A percentile compares a stretch with the other conserved stretches of the same genome.
These are phyloP conservation scores for Boletus coccyginus DNA, from an alignment of 768 basidiomycete genomes.

Conservation along the genomic window DNA sequence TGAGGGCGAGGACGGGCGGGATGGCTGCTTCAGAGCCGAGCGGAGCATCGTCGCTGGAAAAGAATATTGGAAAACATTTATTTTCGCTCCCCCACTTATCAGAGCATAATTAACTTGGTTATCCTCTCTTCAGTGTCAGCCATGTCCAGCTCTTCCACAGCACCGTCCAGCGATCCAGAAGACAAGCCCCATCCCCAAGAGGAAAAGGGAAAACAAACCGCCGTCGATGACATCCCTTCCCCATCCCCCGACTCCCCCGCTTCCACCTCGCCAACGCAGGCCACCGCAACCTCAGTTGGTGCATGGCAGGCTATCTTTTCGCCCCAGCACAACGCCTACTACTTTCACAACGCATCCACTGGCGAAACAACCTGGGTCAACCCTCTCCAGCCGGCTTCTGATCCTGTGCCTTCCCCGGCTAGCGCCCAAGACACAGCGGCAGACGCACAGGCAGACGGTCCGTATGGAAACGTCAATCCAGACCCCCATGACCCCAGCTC, in stretches of 20 bases:
- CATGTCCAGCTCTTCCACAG: slow-evolving; percentile 1
- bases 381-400: slow-evolving; percentile 49
- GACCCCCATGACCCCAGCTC: slow-evolving; percentile 38
- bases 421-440: slow-evolving; percentile 17
- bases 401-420: slow-evolving; percentile 20
- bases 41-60: slow-evolving; percentile 34
- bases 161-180: slow-evolving; percentile 2
- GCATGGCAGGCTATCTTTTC: slow-evolving; percentile 84
- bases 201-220: no score
- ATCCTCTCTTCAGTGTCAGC: slow-evolving; percentile 4
- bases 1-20: slow-evolving; percentile 24
- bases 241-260: background rate
- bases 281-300: slow-evolving; percentile 22
- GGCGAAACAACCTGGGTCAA: slow-evolving; percentile 85
- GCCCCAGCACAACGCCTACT: slow-evolving; percentile 75
- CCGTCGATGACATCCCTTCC: slow-evolving; percentile 1
- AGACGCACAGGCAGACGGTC: slow-evolving; percentile 22
- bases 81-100: background rate
- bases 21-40: slow-evolving; percentile 52
- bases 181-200: no score
- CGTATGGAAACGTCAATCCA: slow-evolving; percentile 10
- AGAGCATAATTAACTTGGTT: background rate
- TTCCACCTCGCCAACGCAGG: slow-evolving; percentile 7
- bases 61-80: slow-evolving; percentile 7
- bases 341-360: slow-evolving; percentile 76